Percentiles rank a stretch among this genome's conserved stretches.
Conservation (phyloP, 495 filamentous ascomycete genomes). For the Penicillium coprophilum region DNA sequence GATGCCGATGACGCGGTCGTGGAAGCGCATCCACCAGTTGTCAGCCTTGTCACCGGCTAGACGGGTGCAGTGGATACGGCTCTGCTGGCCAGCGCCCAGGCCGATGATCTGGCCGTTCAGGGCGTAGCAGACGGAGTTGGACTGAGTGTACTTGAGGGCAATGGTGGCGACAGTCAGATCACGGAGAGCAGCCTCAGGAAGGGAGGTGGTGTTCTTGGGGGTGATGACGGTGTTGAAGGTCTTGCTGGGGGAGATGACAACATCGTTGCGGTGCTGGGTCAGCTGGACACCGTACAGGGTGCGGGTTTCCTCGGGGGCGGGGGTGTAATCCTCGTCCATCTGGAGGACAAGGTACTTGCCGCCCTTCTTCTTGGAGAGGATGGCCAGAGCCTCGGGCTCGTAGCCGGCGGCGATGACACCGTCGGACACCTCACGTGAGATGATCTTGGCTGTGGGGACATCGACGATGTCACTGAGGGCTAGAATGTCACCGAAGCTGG, state of each 20-base stretch:
- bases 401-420: conserved; percentile 92
- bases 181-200: conserved; percentile 78
- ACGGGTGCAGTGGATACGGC: conserved; percentile 95
- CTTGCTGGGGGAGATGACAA: conserved; percentile 74
- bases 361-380: conserved; percentile 97
- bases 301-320: conserved; percentile 69
- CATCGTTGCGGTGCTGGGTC: conserved; percentile 87
- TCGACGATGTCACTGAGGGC: conserved; percentile 90
- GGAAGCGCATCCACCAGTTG: conserved; percentile 99
- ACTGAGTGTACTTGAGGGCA: conserved; percentile 95
- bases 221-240: conserved; percentile 83
- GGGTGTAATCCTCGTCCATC: conserved; percentile 86
- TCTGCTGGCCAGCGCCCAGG: conserved; percentile 94
- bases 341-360: conserved; percentile 95
- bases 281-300: conserved; percentile 87
- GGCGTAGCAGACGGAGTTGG: conserved; percentile 97
- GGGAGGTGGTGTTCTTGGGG: conserved; percentile 68
- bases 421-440: conserved; percentile 95
- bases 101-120: conserved; percentile 93
- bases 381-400: conserved; percentile 77
- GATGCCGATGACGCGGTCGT: conserved; percentile 78
- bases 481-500: conserved; percentile 93
- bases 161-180: conserved; percentile 96
- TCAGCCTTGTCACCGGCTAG: conserved; percentile 98
- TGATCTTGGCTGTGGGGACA: conserved; percentile 88